These are phyloP conservation scores for Bocquillonia castaneifolia DNA, from an alignment of 441 rosid species.

Conservation along the genomic window DNA sequence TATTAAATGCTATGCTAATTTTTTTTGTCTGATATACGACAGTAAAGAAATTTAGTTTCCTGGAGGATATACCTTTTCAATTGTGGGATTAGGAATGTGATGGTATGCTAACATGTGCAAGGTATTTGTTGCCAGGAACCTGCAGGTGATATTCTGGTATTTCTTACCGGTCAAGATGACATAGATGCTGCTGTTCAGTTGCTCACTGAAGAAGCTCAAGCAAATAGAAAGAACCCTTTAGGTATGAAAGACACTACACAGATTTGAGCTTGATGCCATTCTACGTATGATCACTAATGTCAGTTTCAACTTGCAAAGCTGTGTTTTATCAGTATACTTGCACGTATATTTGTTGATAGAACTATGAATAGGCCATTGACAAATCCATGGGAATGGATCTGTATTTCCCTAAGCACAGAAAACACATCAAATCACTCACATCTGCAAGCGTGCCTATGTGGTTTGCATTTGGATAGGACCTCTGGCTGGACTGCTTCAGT, in stretches of 20 bases:
- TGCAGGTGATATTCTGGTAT: conserved; percentile 80
- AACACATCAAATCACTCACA: background rate
- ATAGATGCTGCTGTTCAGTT: conserved; percentile 66
- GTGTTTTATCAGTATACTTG: background rate
- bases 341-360: background rate
- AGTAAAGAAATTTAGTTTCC: background rate
- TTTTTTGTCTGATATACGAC: background rate
- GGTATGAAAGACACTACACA: conserved; percentile 37
- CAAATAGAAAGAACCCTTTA: conserved; percentile 50
- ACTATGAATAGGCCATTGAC: background rate
- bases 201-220: conserved; percentile 70
- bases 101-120: conserved; percentile 2
- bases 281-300: conserved; percentile 3
- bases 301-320: background rate
- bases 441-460: background rate
- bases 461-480: conserved; percentile 8
- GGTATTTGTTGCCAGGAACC: conserved; percentile 58
- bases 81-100: background rate
- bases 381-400: background rate
- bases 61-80: background rate
- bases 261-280: conserved; percentile 14
- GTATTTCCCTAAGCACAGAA: background rate
- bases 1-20: background rate
- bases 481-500: background rate
- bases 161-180: conserved; percentile 98